These are phyloP conservation scores for Paspalum vaginatum DNA, from an alignment of 176 grass and related monocot species.

Conservation along the genomic window DNA sequence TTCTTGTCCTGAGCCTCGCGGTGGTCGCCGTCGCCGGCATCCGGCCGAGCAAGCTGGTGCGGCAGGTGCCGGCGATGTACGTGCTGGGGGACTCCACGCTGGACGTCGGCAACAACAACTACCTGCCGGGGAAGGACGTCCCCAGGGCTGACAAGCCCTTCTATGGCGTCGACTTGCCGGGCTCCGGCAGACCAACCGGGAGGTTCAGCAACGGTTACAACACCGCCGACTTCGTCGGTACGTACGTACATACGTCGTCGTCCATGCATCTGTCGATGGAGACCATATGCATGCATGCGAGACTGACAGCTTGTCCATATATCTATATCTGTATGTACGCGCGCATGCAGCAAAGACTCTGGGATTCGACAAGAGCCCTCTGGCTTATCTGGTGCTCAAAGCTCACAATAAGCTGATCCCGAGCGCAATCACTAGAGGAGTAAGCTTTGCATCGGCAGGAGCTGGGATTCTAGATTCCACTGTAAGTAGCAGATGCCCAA, in stretches of 20 bases:
- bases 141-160: constrained; percentile 45
- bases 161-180: constrained; percentile 53
- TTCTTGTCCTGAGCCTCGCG: neutral
- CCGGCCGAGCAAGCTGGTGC: neutral
- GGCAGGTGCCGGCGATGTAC: constrained; percentile 41
- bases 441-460: constrained; percentile 61
- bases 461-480: constrained; percentile 56
- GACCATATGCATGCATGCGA: neutral
- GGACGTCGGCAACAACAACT: constrained; percentile 61
- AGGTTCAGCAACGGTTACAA: constrained; percentile 75
- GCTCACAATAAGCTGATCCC: neutral
- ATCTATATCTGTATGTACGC: neutral
- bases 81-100: constrained; percentile 56
- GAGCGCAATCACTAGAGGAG: constrained; percentile 33
- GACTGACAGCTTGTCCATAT: no score
- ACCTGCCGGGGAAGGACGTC: constrained; percentile 16
- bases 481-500: no score
- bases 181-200: constrained; percentile 44
- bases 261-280: neutral
- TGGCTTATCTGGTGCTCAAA: constrained; percentile 31
- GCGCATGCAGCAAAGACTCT: constrained; percentile 41
- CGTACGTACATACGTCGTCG: neutral
- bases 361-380: constrained; percentile 53
- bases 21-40: neutral
- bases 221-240: constrained; percentile 52